phyloP scores from a whole-genome alignment of 805 yeast species.

The Candida argentea region DNA sequence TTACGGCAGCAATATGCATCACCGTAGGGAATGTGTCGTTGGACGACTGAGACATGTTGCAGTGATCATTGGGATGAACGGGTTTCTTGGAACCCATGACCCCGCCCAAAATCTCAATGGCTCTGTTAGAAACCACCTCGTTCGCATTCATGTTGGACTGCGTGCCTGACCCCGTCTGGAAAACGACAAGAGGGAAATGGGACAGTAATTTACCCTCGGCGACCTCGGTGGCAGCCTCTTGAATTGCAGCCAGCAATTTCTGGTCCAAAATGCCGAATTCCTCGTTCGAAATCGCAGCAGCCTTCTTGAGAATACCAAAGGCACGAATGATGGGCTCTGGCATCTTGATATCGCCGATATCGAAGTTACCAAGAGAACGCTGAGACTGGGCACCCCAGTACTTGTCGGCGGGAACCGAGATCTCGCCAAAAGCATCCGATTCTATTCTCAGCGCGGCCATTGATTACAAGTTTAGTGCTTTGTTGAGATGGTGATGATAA shows the following conservation, averaged over 20 bases:
- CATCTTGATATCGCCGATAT: constrained; percentile 28
- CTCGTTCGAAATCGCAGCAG: constrained; percentile 29
- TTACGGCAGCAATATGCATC: constrained; percentile 33
- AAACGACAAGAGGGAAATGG: constrained; percentile 32
- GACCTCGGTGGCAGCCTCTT: constrained; percentile 29
- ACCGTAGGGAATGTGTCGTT: constrained; percentile 33
- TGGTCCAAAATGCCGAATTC: constrained; percentile 23
- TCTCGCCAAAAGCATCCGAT: constrained; percentile 30
- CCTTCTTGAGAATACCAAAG: constrained; percentile 27
- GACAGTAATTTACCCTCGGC: constrained; percentile 27
- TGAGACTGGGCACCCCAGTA: constrained; percentile 33
- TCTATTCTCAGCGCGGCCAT: constrained; percentile 16
- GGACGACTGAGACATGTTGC: constrained; percentile 29
- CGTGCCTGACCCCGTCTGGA: constrained; percentile 32
- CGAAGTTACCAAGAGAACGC: constrained; percentile 27
- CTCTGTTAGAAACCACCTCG: constrained; percentile 29
- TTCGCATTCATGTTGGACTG: constrained; percentile 32
- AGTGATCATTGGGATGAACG: constrained; percentile 31
- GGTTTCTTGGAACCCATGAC: constrained; percentile 26
- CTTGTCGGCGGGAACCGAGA: constrained; percentile 22
- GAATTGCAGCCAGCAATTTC: constrained; percentile 21
- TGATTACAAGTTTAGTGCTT: no score
- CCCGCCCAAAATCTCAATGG: constrained; percentile 30
- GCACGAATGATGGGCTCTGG: constrained; percentile 26
- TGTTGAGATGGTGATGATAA: background rate